These are phyloP conservation scores for Amanita molliuscula DNA, from an alignment of 768 basidiomycete species.

Conservation along the genomic window DNA sequence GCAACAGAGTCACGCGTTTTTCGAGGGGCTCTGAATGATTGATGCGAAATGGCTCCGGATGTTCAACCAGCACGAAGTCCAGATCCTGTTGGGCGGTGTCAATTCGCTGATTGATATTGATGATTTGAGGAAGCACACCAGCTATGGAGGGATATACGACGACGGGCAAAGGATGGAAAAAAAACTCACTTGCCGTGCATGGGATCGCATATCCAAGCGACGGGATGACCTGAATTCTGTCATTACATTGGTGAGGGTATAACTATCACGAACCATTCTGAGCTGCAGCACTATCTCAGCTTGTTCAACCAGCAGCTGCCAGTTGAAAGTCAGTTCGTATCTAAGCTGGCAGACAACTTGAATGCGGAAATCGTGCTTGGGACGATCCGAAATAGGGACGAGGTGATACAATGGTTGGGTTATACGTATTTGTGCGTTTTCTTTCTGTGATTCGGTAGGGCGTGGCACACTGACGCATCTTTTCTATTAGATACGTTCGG, in stretches of 20 bases:
- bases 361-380: conserved; percentile 97
- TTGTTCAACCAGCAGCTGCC: conserved; percentile 96
- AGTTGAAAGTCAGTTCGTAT: conserved; percentile 92
- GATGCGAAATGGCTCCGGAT: conserved; percentile 90
- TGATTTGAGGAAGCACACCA: conserved; percentile 67
- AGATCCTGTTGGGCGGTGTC: conserved; percentile 83
- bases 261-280: conserved; percentile 96
- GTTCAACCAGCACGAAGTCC: conserved; percentile 96
- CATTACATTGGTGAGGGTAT: conserved; percentile 96
- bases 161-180: conserved; percentile 22
- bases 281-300: conserved; percentile 93
- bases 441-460: background rate
- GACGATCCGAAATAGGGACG: conserved; percentile 88
- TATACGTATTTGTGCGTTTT: conserved; percentile 82
- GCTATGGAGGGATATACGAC: conserved; percentile 75
- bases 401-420: conserved; percentile 95
- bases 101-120: conserved; percentile 78
- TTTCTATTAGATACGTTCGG: conserved; percentile 66
- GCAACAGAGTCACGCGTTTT: conserved; percentile 76
- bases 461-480: background rate
- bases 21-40: conserved; percentile 92
- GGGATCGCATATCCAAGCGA: conserved; percentile 92
- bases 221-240: conserved; percentile 70
- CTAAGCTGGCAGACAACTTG: conserved; percentile 86
- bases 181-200: conserved; percentile 96